These are phyloP conservation scores for Millerozyma miso DNA, from an alignment of 805 yeast genomes.

Conservation along the genomic window DNA sequence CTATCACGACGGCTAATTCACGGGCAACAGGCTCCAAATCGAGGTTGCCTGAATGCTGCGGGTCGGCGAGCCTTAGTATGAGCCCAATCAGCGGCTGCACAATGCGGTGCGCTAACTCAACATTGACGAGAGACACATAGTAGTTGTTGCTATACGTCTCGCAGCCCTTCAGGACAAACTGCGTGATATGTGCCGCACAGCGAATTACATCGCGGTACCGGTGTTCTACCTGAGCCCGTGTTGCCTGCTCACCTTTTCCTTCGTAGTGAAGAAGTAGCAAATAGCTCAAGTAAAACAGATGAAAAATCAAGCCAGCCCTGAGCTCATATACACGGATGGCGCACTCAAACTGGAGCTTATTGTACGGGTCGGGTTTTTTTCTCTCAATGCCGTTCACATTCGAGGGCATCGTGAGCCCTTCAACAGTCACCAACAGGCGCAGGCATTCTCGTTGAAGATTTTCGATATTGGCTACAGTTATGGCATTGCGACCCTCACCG, in stretches of 20 bases:
- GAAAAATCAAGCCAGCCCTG: background rate
- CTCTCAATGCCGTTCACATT: background rate
- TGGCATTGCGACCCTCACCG: background rate
- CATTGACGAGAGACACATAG: conserved; percentile 21
- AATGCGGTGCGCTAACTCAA: conserved; percentile 26
- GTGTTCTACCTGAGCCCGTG: background rate
- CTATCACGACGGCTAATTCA: background rate
- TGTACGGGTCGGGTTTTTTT: background rate
- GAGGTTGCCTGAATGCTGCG: background rate
- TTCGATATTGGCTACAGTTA: conserved; percentile 3
- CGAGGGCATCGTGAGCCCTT: background rate
- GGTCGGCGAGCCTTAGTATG: conserved; percentile 17
- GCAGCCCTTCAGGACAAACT: background rate
- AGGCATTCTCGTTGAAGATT: background rate
- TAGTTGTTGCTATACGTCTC: conserved; percentile 3
- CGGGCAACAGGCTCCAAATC: background rate
- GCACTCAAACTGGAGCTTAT: background rate
- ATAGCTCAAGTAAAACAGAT: background rate
- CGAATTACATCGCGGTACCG: background rate
- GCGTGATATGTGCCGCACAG: background rate
- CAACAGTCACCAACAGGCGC: background rate
- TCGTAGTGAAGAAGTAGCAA: background rate
- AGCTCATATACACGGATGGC: background rate
- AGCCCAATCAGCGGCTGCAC: conserved; percentile 29
- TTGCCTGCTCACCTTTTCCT: background rate